Evolutionary conservation across 2,329 filamentous ascomycete species (phyloP).

Genomic region (Dothistroma septosporum): DNA sequence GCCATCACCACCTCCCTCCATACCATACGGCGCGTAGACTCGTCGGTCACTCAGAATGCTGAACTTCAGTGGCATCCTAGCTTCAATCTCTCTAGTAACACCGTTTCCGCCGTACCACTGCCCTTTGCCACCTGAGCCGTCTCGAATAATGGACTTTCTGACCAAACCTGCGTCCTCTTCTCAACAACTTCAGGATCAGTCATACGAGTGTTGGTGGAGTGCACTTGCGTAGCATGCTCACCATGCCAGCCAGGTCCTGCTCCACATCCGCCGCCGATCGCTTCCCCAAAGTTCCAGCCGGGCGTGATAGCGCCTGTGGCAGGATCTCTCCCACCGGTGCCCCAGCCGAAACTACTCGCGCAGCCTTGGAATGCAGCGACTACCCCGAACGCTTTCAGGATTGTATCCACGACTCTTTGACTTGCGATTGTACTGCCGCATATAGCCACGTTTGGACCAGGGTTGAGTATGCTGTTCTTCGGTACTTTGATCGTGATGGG

Average conservation of each 20-base stretch:
- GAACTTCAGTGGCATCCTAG: slow-evolving; percentile 26
- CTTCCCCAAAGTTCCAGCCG: slow-evolving; percentile 37
- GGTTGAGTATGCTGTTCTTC: slow-evolving; percentile 30
- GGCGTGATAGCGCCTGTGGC: slow-evolving; percentile 17
- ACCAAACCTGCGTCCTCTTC: slow-evolving; percentile 36
- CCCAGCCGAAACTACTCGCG: slow-evolving; percentile 32
- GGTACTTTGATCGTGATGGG: slow-evolving; percentile 30
- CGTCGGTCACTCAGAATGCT: slow-evolving; percentile 34
- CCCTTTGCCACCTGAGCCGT: slow-evolving; percentile 32
- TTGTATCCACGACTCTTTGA: slow-evolving; percentile 34
- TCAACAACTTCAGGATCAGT: slow-evolving; percentile 38
- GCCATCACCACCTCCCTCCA: slow-evolving; percentile 34
- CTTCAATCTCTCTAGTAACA: slow-evolving; percentile 33
- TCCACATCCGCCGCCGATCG: slow-evolving; percentile 36
- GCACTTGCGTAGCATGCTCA: slow-evolving; percentile 33
- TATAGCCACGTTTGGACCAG: slow-evolving; percentile 28
- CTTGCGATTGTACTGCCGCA: slow-evolving; percentile 32
- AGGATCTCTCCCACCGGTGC: slow-evolving; percentile 26
- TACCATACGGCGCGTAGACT: slow-evolving; percentile 34
- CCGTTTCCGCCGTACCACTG: slow-evolving; percentile 33
- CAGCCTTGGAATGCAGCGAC: slow-evolving; percentile 32
- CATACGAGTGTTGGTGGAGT: slow-evolving; percentile 39
- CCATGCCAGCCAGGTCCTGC: slow-evolving; percentile 36
- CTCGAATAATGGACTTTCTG: slow-evolving; percentile 31
- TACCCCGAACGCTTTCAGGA: slow-evolving; percentile 33